Conservation (phyloP, 2,329 filamentous ascomycete genomes). For the Purpureocillium lavendulum region DNA sequence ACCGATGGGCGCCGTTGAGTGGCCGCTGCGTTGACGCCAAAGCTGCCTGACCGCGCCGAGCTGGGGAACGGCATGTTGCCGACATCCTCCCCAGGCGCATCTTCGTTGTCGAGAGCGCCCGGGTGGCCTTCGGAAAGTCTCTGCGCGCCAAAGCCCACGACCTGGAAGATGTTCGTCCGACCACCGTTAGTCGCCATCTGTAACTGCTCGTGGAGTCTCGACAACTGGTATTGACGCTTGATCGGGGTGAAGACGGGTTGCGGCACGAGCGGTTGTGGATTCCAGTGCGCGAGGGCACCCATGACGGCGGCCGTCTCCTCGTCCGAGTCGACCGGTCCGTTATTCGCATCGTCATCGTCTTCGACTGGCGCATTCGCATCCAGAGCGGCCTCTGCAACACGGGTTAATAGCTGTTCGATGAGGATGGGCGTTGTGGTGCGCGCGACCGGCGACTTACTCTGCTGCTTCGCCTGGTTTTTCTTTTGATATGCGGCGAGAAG, state of each 20-base stretch:
- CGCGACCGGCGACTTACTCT: slow-evolving; percentile 54
- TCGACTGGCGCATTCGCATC: slow-evolving; percentile 88
- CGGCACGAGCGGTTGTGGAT: slow-evolving; percentile 68
- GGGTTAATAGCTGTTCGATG: slow-evolving; percentile 1
- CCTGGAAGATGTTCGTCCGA: slow-evolving; percentile 56
- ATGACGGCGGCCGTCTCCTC: slow-evolving; percentile 90
- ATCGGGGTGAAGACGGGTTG: slow-evolving; percentile 55
- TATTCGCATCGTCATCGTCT: slow-evolving; percentile 74
- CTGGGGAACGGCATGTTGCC: slow-evolving; percentile 27
- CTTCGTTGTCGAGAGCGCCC: slow-evolving; percentile 38
- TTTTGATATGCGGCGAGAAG: slow-evolving; percentile 83
- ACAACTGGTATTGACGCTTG: slow-evolving; percentile 53
- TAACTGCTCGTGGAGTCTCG: slow-evolving; percentile 56
- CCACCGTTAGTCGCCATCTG: slow-evolving; percentile 59
- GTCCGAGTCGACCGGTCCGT: slow-evolving; percentile 81
- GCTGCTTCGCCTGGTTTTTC: slow-evolving; percentile 97
- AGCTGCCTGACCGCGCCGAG: slow-evolving; percentile 35
- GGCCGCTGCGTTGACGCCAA: slow-evolving; percentile 31
- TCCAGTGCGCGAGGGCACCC: slow-evolving; percentile 66
- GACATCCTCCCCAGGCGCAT: slow-evolving; percentile 51
- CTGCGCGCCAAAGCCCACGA: slow-evolving; percentile 48
- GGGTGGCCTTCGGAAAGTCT: slow-evolving; percentile 42
- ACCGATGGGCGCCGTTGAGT: slow-evolving; percentile 38
- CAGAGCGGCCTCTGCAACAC: slow-evolving; percentile 69
- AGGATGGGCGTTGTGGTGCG: not conserved